These are phyloP conservation scores for Arthrocladium fulminans DNA, from an alignment of 2,329 filamentous ascomycete species.

Conservation along the genomic window DNA sequence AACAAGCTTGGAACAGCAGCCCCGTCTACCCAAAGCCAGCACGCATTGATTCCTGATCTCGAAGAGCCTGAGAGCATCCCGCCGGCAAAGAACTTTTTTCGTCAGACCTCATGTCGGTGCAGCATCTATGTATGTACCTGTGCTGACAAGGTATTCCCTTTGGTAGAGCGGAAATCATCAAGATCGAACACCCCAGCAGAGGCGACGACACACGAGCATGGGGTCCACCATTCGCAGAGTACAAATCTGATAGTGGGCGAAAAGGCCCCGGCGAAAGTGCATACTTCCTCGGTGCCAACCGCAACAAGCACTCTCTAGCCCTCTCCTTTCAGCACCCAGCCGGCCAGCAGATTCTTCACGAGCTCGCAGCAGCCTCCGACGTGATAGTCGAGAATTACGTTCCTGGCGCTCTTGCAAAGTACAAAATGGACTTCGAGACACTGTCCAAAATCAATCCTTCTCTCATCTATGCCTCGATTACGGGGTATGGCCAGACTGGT, in stretches of 20 bases:
- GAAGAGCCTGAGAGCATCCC: too few species aligned
- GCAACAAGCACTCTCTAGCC: conserved; percentile 91
- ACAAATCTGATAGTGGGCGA: conserved; percentile 34
- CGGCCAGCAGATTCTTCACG: conserved; percentile 79
- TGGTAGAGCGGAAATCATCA: conserved; percentile 82
- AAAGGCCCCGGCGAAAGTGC: conserved; percentile 70
- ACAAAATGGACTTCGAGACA: conserved; percentile 78
- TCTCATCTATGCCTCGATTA: conserved; percentile 92
- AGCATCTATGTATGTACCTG: not conserved
- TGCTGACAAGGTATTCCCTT: not conserved
- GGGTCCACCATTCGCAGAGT: conserved; percentile 87
- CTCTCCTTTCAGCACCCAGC: conserved; percentile 80
- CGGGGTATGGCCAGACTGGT: conserved; percentile 91
- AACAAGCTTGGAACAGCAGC: conserved; percentile 7
- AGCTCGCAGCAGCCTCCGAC: conserved; percentile 74
- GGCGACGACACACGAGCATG: conserved; percentile 93
- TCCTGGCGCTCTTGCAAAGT: conserved; percentile 74
- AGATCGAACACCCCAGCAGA: conserved; percentile 83
- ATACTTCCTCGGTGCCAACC: conserved; percentile 89
- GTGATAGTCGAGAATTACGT: conserved; percentile 96
- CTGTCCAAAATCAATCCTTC: conserved; percentile 71
- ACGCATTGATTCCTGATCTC: too few species aligned
- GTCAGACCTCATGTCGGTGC: not conserved
- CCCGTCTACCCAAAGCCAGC: too few species aligned
- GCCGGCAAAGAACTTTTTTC: too few species aligned